Conservation (phyloP, 2,329 filamentous ascomycete species). For the Calonectria pseudoturangicola region DNA sequence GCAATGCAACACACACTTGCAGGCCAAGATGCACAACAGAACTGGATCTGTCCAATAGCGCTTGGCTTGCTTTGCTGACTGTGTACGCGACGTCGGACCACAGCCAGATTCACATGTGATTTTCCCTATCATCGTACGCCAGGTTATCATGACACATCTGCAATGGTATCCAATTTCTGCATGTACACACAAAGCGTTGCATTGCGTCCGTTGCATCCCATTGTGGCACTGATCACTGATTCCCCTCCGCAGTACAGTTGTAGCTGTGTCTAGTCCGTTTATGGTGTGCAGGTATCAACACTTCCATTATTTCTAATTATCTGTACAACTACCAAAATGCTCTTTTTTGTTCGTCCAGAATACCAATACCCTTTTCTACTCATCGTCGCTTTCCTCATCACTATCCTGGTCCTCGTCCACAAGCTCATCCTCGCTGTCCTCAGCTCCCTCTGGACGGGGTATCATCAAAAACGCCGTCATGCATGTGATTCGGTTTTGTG, state of each 20-base stretch:
- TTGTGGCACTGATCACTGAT: background rate
- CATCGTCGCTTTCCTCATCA: slow-evolving; percentile 62
- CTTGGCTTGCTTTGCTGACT: slow-evolving; percentile 20
- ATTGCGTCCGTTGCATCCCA: slow-evolving; percentile 5
- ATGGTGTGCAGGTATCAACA: slow-evolving; percentile 13
- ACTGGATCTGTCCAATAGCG: slow-evolving; percentile 19
- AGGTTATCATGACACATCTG: slow-evolving; percentile 31
- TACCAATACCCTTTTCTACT: slow-evolving; percentile 38
- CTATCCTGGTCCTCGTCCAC: slow-evolving; percentile 64
- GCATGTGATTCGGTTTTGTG: slow-evolving; percentile 92
- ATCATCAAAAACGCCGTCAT: slow-evolving; percentile 91
- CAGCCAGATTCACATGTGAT: slow-evolving; percentile 51
- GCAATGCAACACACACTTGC: slow-evolving; percentile 37
- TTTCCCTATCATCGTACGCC: slow-evolving; percentile 25
- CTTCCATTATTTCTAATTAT: slow-evolving; percentile 14
- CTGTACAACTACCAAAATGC: slow-evolving; percentile 6
- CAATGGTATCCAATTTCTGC: slow-evolving; percentile 19
- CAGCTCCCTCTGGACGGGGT: slow-evolving; percentile 76
- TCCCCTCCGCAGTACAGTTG: no score
- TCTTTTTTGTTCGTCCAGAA: slow-evolving; percentile 4
- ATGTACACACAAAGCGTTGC: background rate
- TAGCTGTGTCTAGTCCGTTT: background rate
- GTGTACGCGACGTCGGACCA: slow-evolving; percentile 35
- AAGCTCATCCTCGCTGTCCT: slow-evolving; percentile 74
- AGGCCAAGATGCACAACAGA: slow-evolving; percentile 38